phyloP scores from a whole-genome alignment of 2,329 filamentous ascomycete genomes.

The Nemania sp. region DNA sequence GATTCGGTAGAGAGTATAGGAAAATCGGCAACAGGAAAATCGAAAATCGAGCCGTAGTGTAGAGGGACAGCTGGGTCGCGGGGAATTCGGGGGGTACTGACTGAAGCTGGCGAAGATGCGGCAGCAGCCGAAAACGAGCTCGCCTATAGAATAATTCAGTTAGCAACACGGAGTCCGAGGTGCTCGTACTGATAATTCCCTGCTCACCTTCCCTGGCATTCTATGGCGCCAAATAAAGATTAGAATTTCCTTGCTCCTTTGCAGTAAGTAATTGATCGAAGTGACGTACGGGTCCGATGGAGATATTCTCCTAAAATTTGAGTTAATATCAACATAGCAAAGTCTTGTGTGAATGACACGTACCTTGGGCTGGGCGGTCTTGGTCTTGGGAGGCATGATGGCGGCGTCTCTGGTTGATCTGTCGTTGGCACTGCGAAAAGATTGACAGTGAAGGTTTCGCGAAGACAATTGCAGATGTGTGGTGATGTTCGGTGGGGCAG shows the following conservation, averaged over 20 bases:
- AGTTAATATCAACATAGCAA: slow-evolving; percentile 4
- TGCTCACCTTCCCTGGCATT: slow-evolving; percentile 89
- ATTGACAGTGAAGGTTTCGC: slow-evolving; percentile 19
- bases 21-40: background rate
- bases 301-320: slow-evolving; percentile 91
- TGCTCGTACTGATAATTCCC: background rate
- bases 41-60: background rate
- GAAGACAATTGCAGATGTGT: slow-evolving; percentile 37
- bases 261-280: background rate
- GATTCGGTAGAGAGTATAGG: too few species aligned
- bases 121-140: slow-evolving; percentile 96
- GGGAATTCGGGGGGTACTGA: slow-evolving; percentile 15
- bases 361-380: slow-evolving; percentile 68
- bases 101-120: slow-evolving; percentile 95
- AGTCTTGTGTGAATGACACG: background rate
- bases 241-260: slow-evolving; percentile 13
- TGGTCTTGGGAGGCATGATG: slow-evolving; percentile 97
- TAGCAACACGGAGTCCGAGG: slow-evolving; percentile 21
- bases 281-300: slow-evolving; percentile 42
- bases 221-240: slow-evolving; percentile 25
- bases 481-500: slow-evolving; percentile 27
- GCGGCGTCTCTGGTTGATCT: slow-evolving; percentile 41
- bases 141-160: slow-evolving; percentile 59
- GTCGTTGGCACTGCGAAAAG: slow-evolving; percentile 23
- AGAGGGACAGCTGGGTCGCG: background rate